phyloP scores from a whole-genome alignment of 495 filamentous ascomycete genomes.

The Xylaria acuta region DNA sequence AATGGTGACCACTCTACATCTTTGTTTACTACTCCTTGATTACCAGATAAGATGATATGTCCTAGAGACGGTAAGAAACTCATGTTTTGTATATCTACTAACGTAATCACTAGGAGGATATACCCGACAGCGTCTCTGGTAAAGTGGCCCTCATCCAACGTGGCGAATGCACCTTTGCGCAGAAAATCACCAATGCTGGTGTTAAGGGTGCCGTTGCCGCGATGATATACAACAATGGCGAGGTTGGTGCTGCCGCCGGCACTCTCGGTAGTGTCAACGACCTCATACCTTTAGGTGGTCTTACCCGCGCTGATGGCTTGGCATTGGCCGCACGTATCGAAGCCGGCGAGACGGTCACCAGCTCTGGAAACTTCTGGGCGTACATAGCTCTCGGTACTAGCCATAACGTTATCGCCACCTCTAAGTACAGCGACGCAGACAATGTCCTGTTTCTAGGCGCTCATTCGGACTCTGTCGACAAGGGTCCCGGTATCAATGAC shows the following conservation, averaged over 20 bases:
- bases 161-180: conserved; percentile 65
- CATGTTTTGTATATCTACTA: conserved; percentile 10
- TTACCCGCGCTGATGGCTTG: conserved; percentile 60
- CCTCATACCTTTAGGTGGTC: conserved; percentile 59
- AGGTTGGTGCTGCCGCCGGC: conserved; percentile 52
- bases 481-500: conserved; percentile 71
- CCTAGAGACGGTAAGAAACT: neutral
- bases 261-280: conserved; percentile 62
- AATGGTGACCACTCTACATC: neutral
- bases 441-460: conserved; percentile 69
- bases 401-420: conserved; percentile 73
- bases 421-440: conserved; percentile 67
- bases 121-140: conserved; percentile 58
- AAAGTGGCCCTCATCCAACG: conserved; percentile 68
- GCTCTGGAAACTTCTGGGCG: conserved; percentile 35
- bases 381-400: conserved; percentile 45
- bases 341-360: conserved; percentile 38
- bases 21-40: neutral
- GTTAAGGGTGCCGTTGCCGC: conserved; percentile 63
- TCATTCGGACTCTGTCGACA: conserved; percentile 72
- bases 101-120: conserved; percentile 52
- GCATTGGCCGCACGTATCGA: conserved; percentile 50
- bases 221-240: conserved; percentile 71
- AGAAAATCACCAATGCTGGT: conserved; percentile 66
- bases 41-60: neutral